Percentiles rank a stretch among this genome's conserved stretches.
Evolutionary conservation across 345 rosid species (phyloP).

Genomic region (Boechera divaricarpa): DNA sequence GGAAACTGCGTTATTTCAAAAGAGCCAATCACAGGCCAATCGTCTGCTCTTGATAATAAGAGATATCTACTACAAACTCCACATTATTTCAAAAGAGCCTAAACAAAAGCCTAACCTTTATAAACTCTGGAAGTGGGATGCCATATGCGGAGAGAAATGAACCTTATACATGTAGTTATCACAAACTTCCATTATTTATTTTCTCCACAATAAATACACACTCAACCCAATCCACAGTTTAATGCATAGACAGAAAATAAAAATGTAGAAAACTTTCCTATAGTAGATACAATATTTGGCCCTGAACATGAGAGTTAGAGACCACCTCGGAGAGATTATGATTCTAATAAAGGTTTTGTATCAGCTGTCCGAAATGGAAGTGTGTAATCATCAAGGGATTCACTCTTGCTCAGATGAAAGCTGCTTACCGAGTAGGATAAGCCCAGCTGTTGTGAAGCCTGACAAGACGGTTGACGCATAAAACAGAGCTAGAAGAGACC

Average conservation of each 20-base stretch:
- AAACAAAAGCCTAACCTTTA: too few relatives aligned
- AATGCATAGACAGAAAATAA: background rate
- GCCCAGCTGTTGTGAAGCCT: constrained; percentile 63
- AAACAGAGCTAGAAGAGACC: constrained; percentile 63
- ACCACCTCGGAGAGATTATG: background rate
- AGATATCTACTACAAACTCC: too few relatives aligned
- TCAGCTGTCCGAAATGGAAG: background rate
- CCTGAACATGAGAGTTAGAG: background rate
- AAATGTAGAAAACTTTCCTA: background rate
- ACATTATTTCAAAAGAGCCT: too few relatives aligned
- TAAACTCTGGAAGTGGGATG: too few relatives aligned
- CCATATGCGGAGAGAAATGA: background rate
- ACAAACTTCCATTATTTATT: too few relatives aligned
- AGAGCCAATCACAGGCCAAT: too few relatives aligned
- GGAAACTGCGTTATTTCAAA: too few relatives aligned
- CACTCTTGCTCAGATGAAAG: constrained; percentile 65
- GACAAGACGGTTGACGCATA: constrained; percentile 72
- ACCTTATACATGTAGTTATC: too few relatives aligned
- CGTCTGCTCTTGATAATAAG: too few relatives aligned
- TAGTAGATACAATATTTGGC: constrained; percentile 5
- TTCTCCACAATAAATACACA: background rate
- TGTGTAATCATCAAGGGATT: constrained; percentile 26
- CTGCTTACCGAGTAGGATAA: constrained; percentile 66
- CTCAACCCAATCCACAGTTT: background rate
- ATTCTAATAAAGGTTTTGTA: background rate